phyloP scores from a whole-genome alignment of 768 basidiomycete genomes.

The Psilocybe subaeruginosa region DNA sequence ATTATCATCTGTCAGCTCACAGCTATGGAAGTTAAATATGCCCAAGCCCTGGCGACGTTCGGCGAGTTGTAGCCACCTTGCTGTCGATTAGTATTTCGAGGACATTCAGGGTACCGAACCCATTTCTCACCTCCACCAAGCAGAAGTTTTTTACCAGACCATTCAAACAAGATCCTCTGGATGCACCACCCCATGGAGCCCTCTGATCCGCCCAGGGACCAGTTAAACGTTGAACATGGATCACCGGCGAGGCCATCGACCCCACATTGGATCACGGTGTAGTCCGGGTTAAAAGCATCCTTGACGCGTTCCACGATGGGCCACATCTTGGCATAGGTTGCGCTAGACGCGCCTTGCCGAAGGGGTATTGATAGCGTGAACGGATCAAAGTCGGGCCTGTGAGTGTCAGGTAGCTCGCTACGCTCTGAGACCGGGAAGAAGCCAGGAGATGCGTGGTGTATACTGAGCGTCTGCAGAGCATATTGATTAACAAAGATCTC shows the following conservation, averaged over 20 bases:
- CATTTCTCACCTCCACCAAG: constrained; percentile 68
- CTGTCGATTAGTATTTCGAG: constrained; percentile 14
- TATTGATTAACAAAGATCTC: background rate
- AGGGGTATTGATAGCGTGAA: constrained; percentile 85
- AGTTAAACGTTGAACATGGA: constrained; percentile 75
- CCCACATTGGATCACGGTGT: constrained; percentile 83
- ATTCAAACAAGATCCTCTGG: constrained; percentile 48
- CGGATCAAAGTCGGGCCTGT: constrained; percentile 46
- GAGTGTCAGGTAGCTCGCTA: constrained; percentile 44
- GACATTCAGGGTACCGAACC: background rate
- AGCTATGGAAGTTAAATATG: constrained; percentile 75
- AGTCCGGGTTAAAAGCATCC: constrained; percentile 72
- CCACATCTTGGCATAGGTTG: constrained; percentile 71
- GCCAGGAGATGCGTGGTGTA: constrained; percentile 81
- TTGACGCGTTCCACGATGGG: constrained; percentile 60
- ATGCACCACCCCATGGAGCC: constrained; percentile 78
- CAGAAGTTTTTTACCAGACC: constrained; percentile 67
- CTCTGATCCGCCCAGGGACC: constrained; percentile 55
- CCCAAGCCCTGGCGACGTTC: constrained; percentile 88
- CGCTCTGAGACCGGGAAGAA: constrained; percentile 78
- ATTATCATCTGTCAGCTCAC: constrained; percentile 42
- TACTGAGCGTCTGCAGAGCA: constrained; percentile 66
- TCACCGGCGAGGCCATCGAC: constrained; percentile 88
- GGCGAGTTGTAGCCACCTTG: constrained; percentile 83
- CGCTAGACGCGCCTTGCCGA: constrained; percentile 63